Evolutionary conservation across 2,329 filamentous ascomycete species (phyloP), one percentile per base, ranked within the genome.

Genomic region (Blastomyces percursus): DNA sequence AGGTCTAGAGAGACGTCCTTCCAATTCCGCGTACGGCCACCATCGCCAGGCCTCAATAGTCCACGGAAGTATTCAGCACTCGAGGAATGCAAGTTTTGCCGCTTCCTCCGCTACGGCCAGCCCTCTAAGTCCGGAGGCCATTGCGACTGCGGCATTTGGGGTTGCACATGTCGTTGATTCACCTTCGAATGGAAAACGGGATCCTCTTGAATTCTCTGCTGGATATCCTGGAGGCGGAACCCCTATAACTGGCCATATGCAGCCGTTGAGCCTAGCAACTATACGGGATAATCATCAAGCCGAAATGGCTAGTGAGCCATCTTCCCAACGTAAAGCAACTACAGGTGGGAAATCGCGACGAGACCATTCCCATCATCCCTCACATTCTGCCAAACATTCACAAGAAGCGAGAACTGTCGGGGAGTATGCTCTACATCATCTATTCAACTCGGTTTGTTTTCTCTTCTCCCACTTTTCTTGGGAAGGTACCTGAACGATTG

Each of bases 31-130:
- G 19, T 87, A 97, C 80, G 90, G 90, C 64, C 92, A 99, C 75
- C 91, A 97, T 77, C 87, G 94, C 62, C 91, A 99, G 78, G 96
- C 93, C 0, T 97, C 93, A 58, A 96, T 97, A 69, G 92, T 97
- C 63, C 90, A 97, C 84, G 93, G 94, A 71, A 87, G 61, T 61
- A 75, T 96, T 68, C 92, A 96, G 74, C 94, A 99, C 76, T 88
- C 84, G 62, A 79, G 93, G 76, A 96, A 95, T 82, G 89, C 91
- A 69, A 96, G 92, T 77, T 85, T 76, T 67, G 73, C 74, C 42
- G 69, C 71, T 50, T 91, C 90, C 73, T 85, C 89, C 62, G 84
- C 88, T 44, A 87, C 80, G 52, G 78, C 88, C 35, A 96, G 89
- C 74, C 93, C 93, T 63, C 80, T 96, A 70, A 96, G 90, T 75